Evolutionary conservation across 495 filamentous ascomycete genomes (phyloP).

Genomic region (Penicillium dipodomyicola): DNA sequence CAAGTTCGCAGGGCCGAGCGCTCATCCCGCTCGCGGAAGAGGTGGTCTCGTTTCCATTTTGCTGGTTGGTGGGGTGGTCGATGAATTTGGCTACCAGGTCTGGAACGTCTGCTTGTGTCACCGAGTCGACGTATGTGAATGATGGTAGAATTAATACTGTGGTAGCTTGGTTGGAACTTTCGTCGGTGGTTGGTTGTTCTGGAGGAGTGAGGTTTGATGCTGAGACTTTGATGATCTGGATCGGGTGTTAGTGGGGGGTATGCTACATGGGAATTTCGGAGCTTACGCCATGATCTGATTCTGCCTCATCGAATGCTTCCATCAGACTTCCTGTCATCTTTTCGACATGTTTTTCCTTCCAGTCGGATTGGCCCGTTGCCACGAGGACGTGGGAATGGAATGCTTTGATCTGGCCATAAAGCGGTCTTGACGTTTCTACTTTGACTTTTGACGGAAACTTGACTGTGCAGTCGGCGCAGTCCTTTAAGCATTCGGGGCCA

Average conservation of each 20-base stretch:
- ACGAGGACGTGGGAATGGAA: slow-evolving; percentile 86
- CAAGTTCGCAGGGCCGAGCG: slow-evolving; percentile 70
- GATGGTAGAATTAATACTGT: slow-evolving; percentile 82
- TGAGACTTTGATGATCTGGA: slow-evolving; percentile 80
- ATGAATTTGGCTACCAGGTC: slow-evolving; percentile 67
- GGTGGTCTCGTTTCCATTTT: slow-evolving; percentile 48
- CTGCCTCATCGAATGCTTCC: slow-evolving; percentile 71
- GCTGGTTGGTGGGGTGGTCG: slow-evolving; percentile 61
- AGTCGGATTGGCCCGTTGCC: slow-evolving; percentile 90
- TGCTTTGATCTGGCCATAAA: slow-evolving; percentile 83
- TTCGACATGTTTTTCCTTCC: slow-evolving; percentile 72
- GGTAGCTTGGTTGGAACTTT: slow-evolving; percentile 49
- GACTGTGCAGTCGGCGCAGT: slow-evolving; percentile 78
- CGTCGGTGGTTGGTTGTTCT: slow-evolving; percentile 44
- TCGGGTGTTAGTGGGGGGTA: slow-evolving; percentile 7
- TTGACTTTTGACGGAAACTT: slow-evolving; percentile 69
- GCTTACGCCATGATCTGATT: slow-evolving; percentile 70
- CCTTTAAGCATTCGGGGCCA: slow-evolving; percentile 79
- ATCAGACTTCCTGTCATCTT: slow-evolving; percentile 89
- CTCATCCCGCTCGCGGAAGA: slow-evolving; percentile 29
- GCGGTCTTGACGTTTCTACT: slow-evolving; percentile 67
- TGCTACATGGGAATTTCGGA: not conserved
- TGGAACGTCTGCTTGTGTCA: slow-evolving; percentile 65
- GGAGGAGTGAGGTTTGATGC: slow-evolving; percentile 81
- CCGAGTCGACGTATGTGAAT: slow-evolving; percentile 79